Percentiles rank a stretch among this genome's conserved stretches.
Conservation (phyloP, 108 stramenopile species). For the Cyclotella atomus region DNA sequence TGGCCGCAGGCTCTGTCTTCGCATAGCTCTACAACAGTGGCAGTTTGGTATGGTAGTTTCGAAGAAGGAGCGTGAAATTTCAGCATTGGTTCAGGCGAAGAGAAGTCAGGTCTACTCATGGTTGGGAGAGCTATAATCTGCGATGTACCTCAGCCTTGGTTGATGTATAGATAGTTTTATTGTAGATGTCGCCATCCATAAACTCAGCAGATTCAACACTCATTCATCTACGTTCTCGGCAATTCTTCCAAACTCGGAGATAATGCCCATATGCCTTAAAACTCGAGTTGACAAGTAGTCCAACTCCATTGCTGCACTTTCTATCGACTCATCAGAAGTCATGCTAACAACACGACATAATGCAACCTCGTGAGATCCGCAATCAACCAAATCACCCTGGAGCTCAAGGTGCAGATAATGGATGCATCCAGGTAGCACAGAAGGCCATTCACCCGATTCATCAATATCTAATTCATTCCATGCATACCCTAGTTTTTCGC, state of each 20-base stretch:
- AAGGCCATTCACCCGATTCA: slow-evolving; percentile 28
- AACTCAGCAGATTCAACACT: not conserved
- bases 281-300: slow-evolving; percentile 48
- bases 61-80: slow-evolving; percentile 23
- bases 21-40: slow-evolving; percentile 20
- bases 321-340: slow-evolving; percentile 31
- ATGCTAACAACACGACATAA: slow-evolving; percentile 67
- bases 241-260: slow-evolving; percentile 70
- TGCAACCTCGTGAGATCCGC: slow-evolving; percentile 75
- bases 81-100: slow-evolving; percentile 24
- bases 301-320: slow-evolving; percentile 2
- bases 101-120: slow-evolving; percentile 21
- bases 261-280: slow-evolving; percentile 64
- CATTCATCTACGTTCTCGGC: not conserved
- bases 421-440: slow-evolving; percentile 68
- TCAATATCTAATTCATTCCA: slow-evolving; percentile 40
- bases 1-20: slow-evolving; percentile 13
- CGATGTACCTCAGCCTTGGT: too few species aligned
- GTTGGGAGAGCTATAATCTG: slow-evolving; percentile 17
- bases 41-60: slow-evolving; percentile 2
- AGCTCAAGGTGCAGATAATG: slow-evolving; percentile 59
- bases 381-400: slow-evolving; percentile 61
- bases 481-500: slow-evolving; percentile 48
- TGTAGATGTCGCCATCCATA: too few species aligned
- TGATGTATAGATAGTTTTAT: too few species aligned